These are phyloP conservation scores for Cystofilobasidium ferigula DNA, from an alignment of 768 basidiomycete species.

Conservation along the genomic window DNA sequence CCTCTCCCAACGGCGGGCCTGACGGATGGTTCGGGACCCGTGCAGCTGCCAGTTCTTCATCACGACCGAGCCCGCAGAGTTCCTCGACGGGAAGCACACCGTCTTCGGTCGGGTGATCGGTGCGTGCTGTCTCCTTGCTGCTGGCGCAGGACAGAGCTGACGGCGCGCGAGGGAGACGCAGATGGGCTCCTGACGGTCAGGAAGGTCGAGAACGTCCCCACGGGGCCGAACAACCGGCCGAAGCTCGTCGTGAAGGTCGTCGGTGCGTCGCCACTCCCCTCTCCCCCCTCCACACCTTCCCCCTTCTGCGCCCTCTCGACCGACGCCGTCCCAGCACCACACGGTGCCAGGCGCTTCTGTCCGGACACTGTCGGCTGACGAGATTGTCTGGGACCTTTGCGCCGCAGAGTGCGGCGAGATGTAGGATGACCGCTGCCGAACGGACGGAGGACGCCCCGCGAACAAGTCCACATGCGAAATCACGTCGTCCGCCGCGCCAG, in stretches of 20 bases:
- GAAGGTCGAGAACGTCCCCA: conserved; percentile 92
- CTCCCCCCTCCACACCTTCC: background rate
- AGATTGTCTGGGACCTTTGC: too few relatives aligned
- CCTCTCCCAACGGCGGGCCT: too few relatives aligned
- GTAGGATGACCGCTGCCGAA: too few relatives aligned
- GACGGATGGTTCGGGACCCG: too few relatives aligned
- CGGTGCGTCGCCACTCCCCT: conserved; percentile 43
- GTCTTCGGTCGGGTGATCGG: conserved; percentile 73
- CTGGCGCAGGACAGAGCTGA: background rate
- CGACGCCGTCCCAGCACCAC: background rate
- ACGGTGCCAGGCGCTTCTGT: background rate
- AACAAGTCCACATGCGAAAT: too few relatives aligned
- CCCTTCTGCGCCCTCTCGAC: background rate
- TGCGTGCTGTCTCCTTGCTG: background rate
- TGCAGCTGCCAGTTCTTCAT: conserved; percentile 68
- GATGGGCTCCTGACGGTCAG: conserved; percentile 87
- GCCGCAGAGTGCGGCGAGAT: conserved; percentile 19
- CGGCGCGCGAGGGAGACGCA: background rate
- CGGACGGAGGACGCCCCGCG: too few relatives aligned
- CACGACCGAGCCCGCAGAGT: conserved; percentile 86
- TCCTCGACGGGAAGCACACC: conserved; percentile 88
- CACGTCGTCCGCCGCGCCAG: too few relatives aligned
- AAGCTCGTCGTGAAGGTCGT: conserved; percentile 79
- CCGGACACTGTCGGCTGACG: background rate
- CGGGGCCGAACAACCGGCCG: conserved; percentile 72